phyloP scores from a whole-genome alignment of 2,329 filamentous ascomycete species.

The Talaromyces pinophilus region DNA sequence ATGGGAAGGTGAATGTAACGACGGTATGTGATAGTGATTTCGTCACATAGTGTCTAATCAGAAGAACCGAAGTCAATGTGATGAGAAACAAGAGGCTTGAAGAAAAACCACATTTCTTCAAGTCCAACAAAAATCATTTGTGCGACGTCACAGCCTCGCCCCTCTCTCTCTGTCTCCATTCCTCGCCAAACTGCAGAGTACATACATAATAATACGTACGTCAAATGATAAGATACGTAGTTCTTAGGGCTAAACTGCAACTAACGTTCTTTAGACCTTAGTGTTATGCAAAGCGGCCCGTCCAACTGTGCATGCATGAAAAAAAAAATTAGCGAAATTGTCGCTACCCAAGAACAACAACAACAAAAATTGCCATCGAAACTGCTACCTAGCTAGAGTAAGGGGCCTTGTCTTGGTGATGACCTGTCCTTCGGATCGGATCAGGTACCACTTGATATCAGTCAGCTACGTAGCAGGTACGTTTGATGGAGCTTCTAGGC shows the following conservation, averaged over 20 bases:
- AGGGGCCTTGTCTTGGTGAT: neutral
- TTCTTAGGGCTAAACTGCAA: constrained; percentile 12
- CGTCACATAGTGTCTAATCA: constrained; percentile 1
- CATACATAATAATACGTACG: neutral
- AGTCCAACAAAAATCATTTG: constrained; percentile 1
- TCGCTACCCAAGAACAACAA: constrained; percentile 11
- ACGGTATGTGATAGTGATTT: constrained; percentile 2
- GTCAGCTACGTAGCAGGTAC: constrained; percentile 3
- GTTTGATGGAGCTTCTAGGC: constrained; percentile 1
- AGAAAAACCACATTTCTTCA: neutral
- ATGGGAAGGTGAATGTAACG: neutral
- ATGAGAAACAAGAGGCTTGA: constrained; percentile 1
- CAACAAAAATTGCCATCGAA: neutral
- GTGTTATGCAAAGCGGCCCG: constrained; percentile 24
- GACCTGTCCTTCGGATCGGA: neutral
- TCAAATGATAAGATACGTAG: neutral
- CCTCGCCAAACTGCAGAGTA: constrained; percentile 1
- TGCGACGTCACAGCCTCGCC: constrained; percentile 12
- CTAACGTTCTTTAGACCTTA: constrained; percentile 13
- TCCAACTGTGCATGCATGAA: constrained; percentile 21
- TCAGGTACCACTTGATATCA: constrained; percentile 9
- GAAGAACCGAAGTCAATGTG: neutral
- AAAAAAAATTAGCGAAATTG: neutral
- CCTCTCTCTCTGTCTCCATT: neutral
- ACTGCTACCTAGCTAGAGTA: neutral